Base-by-base conservation (phyloP, 805 yeast genomes). In the Kodamaea nitidulidarum region DNA sequence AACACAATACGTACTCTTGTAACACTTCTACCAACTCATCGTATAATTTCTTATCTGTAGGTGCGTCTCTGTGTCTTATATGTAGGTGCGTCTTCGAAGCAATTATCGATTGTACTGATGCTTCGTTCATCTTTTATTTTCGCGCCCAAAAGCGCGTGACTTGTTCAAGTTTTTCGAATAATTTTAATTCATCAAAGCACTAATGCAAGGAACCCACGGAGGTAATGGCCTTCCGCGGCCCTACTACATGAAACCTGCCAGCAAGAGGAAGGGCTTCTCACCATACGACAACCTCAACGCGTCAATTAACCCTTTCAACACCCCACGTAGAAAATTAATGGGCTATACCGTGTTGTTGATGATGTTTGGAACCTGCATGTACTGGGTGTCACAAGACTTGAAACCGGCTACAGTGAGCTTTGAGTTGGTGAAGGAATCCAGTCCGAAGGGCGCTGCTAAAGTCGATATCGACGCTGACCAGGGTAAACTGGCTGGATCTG, bases 191-290 rank as follows among this genome's bases (percentile, higher is more conserved):
- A 10, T 10, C 16, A 27, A 15, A 32, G 12, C 30, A 31, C 17
- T 29, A 37, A 68, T 68, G 74, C 74, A 68, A 56, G 74, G 74
- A 26, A 53, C 66, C 9, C 65, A 68, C 47, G 64, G 63, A 38
- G 58, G 54, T 39, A 58, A 63, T 44, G 74, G 73, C 11, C 58
- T 68, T 35, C 74, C 74, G 15, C 54, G 73, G 42, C 74, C 74
- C 5, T 68, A 68, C 51, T 64, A 68, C 47, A 68, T 68, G 73
- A 68, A 66, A 48, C 72, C 74, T 3, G 32, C 50, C n/a, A 50
- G 43, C 33, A 55, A 54, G 42, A 60, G 54, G 46, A 63, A 59
- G 39, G 47, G 50, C 15, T 12, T 20, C 22, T 63, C 69, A 0
- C 67, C 64, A 1, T 68, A 68, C 46, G 59, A 61, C 18, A 59